Evolutionary conservation across 331 rosid species (phyloP), one percentile per base, ranked within the genome.

Genomic region (Spiraea crenata): DNA sequence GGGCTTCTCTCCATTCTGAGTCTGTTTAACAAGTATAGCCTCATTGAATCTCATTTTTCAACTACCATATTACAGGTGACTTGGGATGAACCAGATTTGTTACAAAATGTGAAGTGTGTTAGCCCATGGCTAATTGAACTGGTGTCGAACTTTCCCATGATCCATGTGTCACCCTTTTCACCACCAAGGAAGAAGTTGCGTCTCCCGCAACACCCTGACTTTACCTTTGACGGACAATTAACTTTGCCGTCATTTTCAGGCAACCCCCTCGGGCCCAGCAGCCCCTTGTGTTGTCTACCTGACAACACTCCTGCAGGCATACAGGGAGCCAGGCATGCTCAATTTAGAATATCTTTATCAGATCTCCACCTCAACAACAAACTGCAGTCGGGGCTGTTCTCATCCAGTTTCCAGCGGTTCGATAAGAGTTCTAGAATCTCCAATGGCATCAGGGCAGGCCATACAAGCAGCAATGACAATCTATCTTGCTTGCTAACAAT

Each of bases 271-370:
- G 92, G 95, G 91, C 81, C 84, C 61, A 86, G 85, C 86, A 87
- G 85, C 81, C 97, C 92, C 80, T 76, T 84, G 86, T 84, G 97
- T 93, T 88, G 81, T 91, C 79, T 82, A 70, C 80, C 92, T 31
- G 90, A 89, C 76, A 83, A 86, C 86, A 86, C 99, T 85, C 86
- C 97, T 82, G 90, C 91, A 91, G 92, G 99, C 95, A 95, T 95
- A 86, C 99, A 95, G 99, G 97, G 99, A 95, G 99, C 99, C 99
- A 95, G 99, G 99, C 99, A 95, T 87, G 82, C 99, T 87, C 99
- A 86, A 86, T 84, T 87, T 84, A 93, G 97, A 82, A 75, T 85
- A 79, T 83, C 99, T 85, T 79, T 88, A 17, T 83, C 93, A 65
- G 90, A 89, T 87, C 85, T 91, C 89, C 92, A 89, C 86, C 86